These are phyloP conservation scores for Ceriops decandra DNA, from an alignment of 345 rosid species.

Conservation along the genomic window DNA sequence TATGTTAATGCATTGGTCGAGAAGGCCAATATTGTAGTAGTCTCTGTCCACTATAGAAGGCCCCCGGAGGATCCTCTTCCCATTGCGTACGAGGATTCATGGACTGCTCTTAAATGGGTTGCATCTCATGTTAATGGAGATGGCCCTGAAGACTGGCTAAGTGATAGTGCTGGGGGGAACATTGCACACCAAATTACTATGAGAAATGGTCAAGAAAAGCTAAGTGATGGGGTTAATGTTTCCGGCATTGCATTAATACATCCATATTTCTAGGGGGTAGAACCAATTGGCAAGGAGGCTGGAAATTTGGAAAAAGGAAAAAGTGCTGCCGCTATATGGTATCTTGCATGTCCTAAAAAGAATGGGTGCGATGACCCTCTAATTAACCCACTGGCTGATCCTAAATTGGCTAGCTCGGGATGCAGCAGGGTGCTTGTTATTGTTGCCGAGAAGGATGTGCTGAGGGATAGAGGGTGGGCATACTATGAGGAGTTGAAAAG, in stretches of 20 bases:
- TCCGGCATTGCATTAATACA: slow-evolving; percentile 3
- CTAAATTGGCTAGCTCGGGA: slow-evolving; percentile 6
- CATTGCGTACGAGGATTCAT: slow-evolving; percentile 13
- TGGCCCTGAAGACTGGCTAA: slow-evolving; percentile 16
- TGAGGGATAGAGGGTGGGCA: slow-evolving; percentile 35
- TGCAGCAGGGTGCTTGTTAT: slow-evolving; percentile 10
- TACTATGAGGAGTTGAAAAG: slow-evolving; percentile 34
- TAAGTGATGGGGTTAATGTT: background rate
- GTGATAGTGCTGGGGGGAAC: slow-evolving; percentile 13
- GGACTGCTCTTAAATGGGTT: slow-evolving; percentile 19
- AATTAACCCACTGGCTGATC: slow-evolving; percentile 10
- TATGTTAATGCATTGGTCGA: slow-evolving; percentile 6
- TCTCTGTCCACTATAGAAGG: slow-evolving; percentile 19
- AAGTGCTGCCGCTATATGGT: background rate
- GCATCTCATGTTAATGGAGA: slow-evolving; percentile 7
- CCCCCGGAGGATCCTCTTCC: slow-evolving; percentile 22
- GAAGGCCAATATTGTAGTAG: slow-evolving; percentile 5
- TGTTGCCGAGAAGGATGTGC: slow-evolving; percentile 36
- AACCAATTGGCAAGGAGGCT: slow-evolving; percentile 12
- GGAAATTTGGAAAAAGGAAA: background rate
- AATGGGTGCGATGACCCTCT: slow-evolving; percentile 18
- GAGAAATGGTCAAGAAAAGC: background rate
- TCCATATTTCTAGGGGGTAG: slow-evolving; percentile 17
- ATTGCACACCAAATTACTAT: slow-evolving; percentile 4
- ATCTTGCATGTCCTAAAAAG: slow-evolving; percentile 4